Conservation (phyloP, 2,329 filamentous ascomycete species). For the Grosmannia huntii region DNA sequence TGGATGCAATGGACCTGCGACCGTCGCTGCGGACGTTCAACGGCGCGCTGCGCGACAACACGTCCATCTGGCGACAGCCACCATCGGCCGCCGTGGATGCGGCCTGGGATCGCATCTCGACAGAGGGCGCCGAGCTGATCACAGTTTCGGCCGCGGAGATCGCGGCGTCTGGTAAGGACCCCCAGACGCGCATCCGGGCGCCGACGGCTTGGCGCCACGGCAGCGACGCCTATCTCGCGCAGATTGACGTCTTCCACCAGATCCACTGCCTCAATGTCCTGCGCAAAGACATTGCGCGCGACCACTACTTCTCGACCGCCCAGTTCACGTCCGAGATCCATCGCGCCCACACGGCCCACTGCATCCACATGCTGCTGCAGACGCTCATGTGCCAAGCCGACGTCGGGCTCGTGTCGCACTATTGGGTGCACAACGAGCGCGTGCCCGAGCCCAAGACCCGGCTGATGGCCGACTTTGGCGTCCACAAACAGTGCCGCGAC, state of each 20-base stretch:
- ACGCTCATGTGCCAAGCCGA: background rate
- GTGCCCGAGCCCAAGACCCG: background rate
- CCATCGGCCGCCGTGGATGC: too few relatives aligned
- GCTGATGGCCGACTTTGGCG: background rate
- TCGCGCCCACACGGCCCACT: background rate
- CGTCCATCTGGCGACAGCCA: too few relatives aligned
- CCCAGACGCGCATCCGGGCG: too few relatives aligned
- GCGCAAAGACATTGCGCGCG: background rate
- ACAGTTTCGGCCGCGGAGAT: too few relatives aligned
- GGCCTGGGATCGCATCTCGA: too few relatives aligned
- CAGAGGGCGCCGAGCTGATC: too few relatives aligned
- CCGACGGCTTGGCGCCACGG: too few relatives aligned
- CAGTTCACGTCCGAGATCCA: too few relatives aligned
- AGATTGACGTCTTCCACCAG: background rate
- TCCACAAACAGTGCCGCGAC: background rate
- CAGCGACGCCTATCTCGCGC: background rate
- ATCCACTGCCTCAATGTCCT: background rate
- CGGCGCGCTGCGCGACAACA: too few relatives aligned
- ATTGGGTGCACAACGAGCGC: background rate
- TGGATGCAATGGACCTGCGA: too few relatives aligned
- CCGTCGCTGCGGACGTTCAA: too few relatives aligned
- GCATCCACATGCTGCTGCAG: background rate
- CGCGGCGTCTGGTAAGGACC: too few relatives aligned
- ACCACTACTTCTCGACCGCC: background rate
- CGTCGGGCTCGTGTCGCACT: background rate